phyloP scores from a whole-genome alignment of 768 basidiomycete genomes.

The Psilocybe subaeruginosa region DNA sequence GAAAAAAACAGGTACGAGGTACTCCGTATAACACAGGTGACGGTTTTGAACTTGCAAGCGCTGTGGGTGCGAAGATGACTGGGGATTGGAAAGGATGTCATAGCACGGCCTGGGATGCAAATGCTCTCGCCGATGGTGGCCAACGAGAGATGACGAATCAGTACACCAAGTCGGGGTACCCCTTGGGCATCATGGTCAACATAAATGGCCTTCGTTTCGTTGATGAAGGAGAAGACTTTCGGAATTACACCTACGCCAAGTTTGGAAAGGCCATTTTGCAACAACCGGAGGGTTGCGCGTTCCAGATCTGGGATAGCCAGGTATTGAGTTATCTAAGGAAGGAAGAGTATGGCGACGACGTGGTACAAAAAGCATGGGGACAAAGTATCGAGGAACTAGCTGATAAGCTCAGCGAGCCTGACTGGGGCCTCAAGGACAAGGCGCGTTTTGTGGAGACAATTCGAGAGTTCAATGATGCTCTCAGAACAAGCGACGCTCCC shows the following conservation, averaged over 20 bases:
- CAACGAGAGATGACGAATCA: conserved; percentile 66
- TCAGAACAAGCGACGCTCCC: conserved; percentile 37
- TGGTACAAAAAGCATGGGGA: conserved; percentile 59
- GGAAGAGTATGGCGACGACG: conserved; percentile 68
- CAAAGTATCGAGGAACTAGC: conserved; percentile 53
- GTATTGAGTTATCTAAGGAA: conserved; percentile 45
- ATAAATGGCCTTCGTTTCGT: conserved; percentile 60
- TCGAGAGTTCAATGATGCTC: conserved; percentile 46
- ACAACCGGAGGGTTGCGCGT: conserved; percentile 62
- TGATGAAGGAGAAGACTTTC: conserved; percentile 73
- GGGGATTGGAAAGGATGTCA: conserved; percentile 79
- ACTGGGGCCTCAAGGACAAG: conserved; percentile 48
- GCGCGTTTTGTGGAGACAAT: conserved; percentile 48
- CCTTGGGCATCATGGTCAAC: conserved; percentile 73
- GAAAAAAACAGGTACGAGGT: conserved; percentile 54
- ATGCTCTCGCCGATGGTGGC: conserved; percentile 53
- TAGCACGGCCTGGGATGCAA: conserved; percentile 72
- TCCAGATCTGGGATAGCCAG: conserved; percentile 67
- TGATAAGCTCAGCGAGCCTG: conserved; percentile 35
- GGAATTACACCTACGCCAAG: conserved; percentile 75
- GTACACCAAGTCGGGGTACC: conserved; percentile 76
- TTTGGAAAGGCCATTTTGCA: conserved; percentile 62
- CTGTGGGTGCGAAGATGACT: conserved; percentile 52
- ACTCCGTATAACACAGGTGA: conserved; percentile 76
- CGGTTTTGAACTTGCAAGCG: conserved; percentile 54